Percentiles rank a stretch among this genome's conserved stretches.
These are phyloP conservation scores for Phoma sp. DNA, from an alignment of 2,329 filamentous ascomycete genomes.

Conservation along the genomic window DNA sequence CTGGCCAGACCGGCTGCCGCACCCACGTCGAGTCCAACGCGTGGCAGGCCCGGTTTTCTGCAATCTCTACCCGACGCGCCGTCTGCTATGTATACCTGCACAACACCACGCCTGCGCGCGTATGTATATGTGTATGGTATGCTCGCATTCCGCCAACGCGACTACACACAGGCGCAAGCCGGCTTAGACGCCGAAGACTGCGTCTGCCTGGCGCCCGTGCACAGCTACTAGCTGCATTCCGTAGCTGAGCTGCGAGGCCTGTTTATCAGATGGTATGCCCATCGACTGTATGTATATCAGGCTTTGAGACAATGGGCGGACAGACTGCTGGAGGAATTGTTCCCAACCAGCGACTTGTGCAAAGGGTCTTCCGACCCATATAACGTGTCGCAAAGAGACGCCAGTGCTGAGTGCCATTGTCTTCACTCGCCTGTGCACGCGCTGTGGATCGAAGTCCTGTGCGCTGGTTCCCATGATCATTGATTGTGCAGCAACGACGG, in stretches of 20 bases:
- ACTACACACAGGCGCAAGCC: neutral
- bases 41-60: conserved; percentile 22
- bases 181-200: neutral
- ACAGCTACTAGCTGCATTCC: conserved; percentile 10
- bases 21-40: conserved; percentile 20
- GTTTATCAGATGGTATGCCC: neutral
- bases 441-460: neutral
- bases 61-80: conserved; percentile 18
- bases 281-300: too few species aligned
- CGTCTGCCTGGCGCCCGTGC: neutral
- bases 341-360: neutral
- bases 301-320: neutral
- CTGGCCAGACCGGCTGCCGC: conserved; percentile 25
- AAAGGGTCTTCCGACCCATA: conserved; percentile 3
- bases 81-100: conserved; percentile 1
- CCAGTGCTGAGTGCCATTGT: neutral
- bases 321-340: neutral
- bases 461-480: conserved; percentile 6
- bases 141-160: conserved; percentile 6
- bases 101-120: neutral
- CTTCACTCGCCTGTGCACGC: conserved; percentile 8
- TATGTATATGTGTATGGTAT: neutral
- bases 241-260: conserved; percentile 2
- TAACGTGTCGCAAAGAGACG: neutral
- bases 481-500: conserved; percentile 1